A percentile compares a stretch with the other conserved stretches of the same genome.
phyloP scores from a whole-genome alignment of 345 rosid genomes.

The Aethionema arabicum region DNA sequence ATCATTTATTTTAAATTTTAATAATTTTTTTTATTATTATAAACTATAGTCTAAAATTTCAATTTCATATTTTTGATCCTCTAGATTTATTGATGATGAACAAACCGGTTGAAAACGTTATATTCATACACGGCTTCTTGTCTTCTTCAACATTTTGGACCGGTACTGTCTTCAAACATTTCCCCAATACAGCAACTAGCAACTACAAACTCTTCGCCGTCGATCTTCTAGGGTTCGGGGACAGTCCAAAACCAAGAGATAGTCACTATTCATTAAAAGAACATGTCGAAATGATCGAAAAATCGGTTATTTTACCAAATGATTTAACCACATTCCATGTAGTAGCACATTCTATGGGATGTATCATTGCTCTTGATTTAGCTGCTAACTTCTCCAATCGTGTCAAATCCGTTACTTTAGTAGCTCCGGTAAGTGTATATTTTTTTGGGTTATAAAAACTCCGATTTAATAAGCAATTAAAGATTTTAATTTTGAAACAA shows the following conservation, averaged over 20 bases:
- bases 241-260: conserved; percentile 71
- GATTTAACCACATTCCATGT: conserved; percentile 59
- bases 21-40: background rate
- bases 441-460: background rate
- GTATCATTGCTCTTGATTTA: conserved; percentile 59
- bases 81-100: conserved; percentile 27
- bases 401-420: conserved; percentile 57
- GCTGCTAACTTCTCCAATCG: conserved; percentile 51
- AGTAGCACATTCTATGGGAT: conserved; percentile 87
- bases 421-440: conserved; percentile 56
- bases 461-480: too few species aligned
- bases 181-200: conserved; percentile 36
- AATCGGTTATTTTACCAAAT: conserved; percentile 50
- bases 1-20: background rate
- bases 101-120: conserved; percentile 54
- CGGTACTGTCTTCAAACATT: conserved; percentile 50
- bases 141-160: conserved; percentile 70
- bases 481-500: too few species aligned
- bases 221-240: conserved; percentile 77
- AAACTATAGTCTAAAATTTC: background rate
- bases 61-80: background rate
- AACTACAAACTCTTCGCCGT: conserved; percentile 53
- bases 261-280: conserved; percentile 54
- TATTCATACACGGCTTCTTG: conserved; percentile 74
- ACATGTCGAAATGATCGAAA: conserved; percentile 60